Evolutionary conservation across 495 filamentous ascomycete genomes (phyloP), one percentile per base, ranked within the genome.

Genomic region (Penicillium goetzii): DNA sequence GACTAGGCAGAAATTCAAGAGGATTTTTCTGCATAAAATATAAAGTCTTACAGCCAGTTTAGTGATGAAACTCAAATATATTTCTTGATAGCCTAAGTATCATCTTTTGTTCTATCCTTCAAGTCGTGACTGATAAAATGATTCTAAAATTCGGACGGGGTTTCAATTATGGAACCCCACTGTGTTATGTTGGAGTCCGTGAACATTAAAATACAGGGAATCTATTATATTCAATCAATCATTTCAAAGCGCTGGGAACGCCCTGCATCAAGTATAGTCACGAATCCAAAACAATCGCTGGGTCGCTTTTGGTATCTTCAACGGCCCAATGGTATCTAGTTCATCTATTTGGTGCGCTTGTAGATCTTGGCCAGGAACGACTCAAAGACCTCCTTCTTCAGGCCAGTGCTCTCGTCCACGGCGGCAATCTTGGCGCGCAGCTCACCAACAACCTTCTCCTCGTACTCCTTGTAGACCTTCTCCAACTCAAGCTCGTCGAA

Each of bases 341-440:
- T 28, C 34, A 43, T 71, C 67, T 80, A 97, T 80, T 96, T 97
- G 83, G 84, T 95, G 70, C 95, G 85, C 84, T 96, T 96, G 82
- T 97, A 97, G 74, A 99, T 97, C 86, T 98, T 99, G 72, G 78
- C 80, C 66, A 99, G 81, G 86, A 97, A 98, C 32, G 85, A 81
- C 70, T 97, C 90, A 69, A 98, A 97, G 26, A 98, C 86, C 56
- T 82, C 85, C 84, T 89, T 92, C 85, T 93, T 97, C 70, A 98
- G 77, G 9, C 95, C 96, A 64, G 90, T 83, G 36, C 81, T 81
- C 83, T 97, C 92, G 72, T 98, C 92, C 47, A 98, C 81, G 59
- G 88, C 77, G 15, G 78, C 84, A 69, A 98, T 97, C 82, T 90
- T 83, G 57, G 78, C 75, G 66, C 85, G 82, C 59, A 99, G 84